Conservation (phyloP, 805 yeast genomes). For the Vanderwaltozyma verrucispora region DNA sequence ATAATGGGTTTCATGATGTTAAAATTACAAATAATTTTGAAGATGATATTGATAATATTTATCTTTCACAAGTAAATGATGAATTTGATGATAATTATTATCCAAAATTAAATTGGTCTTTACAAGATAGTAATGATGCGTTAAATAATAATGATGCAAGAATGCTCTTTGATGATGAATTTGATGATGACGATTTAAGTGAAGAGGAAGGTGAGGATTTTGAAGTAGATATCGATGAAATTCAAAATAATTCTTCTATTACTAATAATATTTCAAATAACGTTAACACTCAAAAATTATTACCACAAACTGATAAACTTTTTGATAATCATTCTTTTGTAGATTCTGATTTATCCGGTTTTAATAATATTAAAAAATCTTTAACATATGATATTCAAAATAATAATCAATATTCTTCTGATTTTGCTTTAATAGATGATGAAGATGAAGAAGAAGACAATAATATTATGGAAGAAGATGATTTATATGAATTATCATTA, state of each 20-base stretch:
- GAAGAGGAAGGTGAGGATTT: slow-evolving; percentile 12
- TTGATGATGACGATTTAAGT: slow-evolving; percentile 21
- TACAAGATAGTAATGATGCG: slow-evolving; percentile 18
- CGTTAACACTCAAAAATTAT: too few relatives aligned
- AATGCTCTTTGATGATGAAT: slow-evolving; percentile 24
- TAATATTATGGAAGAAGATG: slow-evolving; percentile 14
- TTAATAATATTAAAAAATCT: not conserved
- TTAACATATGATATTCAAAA: not conserved
- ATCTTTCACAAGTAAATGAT: slow-evolving; percentile 12
- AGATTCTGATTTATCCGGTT: slow-evolving; percentile 1
- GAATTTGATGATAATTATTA: slow-evolving; percentile 13
- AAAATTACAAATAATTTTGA: slow-evolving; percentile 9
- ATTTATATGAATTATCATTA: slow-evolving; percentile 7
- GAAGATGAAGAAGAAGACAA: slow-evolving; percentile 11
- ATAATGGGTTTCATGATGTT: slow-evolving; percentile 3
- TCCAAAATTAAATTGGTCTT: slow-evolving; percentile 15
- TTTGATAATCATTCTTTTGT: slow-evolving; percentile 1
- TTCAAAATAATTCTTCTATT: too few relatives aligned
- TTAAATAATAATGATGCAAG: slow-evolving; percentile 23
- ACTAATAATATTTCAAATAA: too few relatives aligned
- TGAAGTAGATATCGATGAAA: slow-evolving; percentile 9
- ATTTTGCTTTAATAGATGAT: slow-evolving; percentile 3
- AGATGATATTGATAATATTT: slow-evolving; percentile 7
- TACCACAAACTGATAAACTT: not conserved
- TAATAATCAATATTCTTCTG: not conserved